These are phyloP conservation scores for Pythium plurisporium DNA, from an alignment of 352 stramenopile species.

Conservation along the genomic window DNA sequence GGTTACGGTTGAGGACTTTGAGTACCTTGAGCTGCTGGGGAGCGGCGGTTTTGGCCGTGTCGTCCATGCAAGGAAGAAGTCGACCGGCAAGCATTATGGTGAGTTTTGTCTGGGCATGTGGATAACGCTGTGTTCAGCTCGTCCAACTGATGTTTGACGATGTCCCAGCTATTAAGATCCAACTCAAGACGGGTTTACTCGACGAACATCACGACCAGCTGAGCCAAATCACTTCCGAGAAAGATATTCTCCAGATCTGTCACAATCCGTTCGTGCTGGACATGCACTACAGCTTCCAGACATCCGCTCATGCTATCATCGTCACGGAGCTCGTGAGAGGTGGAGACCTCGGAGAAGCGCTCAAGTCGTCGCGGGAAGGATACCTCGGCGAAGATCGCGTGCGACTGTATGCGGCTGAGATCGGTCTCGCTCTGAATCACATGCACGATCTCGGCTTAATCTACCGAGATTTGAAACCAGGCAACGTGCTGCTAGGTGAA, in stretches of 20 bases:
- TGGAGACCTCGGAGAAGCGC: conserved; percentile 69
- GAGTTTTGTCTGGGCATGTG: background rate
- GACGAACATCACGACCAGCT: conserved; percentile 83
- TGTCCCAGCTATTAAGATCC: conserved; percentile 85
- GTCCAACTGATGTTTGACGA: background rate
- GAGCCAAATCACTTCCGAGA: conserved; percentile 86
- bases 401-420: conserved; percentile 78
- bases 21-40: conserved; percentile 82
- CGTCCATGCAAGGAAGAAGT: conserved; percentile 87
- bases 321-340: conserved; percentile 84
- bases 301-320: conserved; percentile 78
- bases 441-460: conserved; percentile 86
- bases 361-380: conserved; percentile 64
- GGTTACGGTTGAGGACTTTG: conserved; percentile 78
- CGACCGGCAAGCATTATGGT: conserved; percentile 88
- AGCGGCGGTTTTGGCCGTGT: conserved; percentile 90
- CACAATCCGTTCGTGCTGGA: conserved; percentile 88
- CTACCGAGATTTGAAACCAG: conserved; percentile 87
- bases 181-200: conserved; percentile 86
- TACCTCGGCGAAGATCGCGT: conserved; percentile 76
- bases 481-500: conserved; percentile 86
- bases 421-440: conserved; percentile 82
- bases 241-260: conserved; percentile 83
- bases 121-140: background rate
- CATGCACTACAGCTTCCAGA: conserved; percentile 91